These are phyloP conservation scores for Trichosporon ovoides DNA, from an alignment of 1,284 basidiomycete genomes.

Conservation along the genomic window DNA sequence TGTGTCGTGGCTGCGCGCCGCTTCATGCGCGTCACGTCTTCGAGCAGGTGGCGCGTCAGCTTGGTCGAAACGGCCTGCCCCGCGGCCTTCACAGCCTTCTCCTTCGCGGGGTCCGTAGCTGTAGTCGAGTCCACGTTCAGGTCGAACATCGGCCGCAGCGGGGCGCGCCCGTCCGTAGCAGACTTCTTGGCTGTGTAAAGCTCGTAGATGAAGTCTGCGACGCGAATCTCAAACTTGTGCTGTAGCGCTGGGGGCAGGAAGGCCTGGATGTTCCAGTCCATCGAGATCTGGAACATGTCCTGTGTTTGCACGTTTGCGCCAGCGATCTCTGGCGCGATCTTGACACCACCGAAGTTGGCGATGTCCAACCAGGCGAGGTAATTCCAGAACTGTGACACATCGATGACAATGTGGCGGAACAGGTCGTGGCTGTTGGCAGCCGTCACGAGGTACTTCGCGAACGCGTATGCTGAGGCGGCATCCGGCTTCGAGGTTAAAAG, in stretches of 20 bases:
- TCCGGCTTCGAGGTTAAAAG: conserved; percentile 89
- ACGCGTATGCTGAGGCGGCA: conserved; percentile 89
- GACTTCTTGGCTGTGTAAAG: conserved; percentile 72
- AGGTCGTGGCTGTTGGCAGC: conserved; percentile 92
- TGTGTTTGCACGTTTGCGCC: conserved; percentile 27
- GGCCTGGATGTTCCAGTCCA: conserved; percentile 90
- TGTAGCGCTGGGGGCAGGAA: conserved; percentile 86
- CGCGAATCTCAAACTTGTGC: conserved; percentile 64
- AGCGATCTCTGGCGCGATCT: conserved; percentile 60
- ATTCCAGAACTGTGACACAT: conserved; percentile 88
- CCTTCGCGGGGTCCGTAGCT: conserved; percentile 61
- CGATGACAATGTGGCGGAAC: conserved; percentile 87
- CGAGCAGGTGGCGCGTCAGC: conserved; percentile 76
- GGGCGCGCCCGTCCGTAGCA: conserved; percentile 57
- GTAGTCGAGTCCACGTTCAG: conserved; percentile 44
- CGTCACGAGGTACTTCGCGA: conserved; percentile 87
- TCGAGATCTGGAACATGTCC: conserved; percentile 57
- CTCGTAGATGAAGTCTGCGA: conserved; percentile 82
- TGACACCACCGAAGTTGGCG: conserved; percentile 86
- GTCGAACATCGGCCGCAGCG: conserved; percentile 69
- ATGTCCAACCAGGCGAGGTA: conserved; percentile 93
- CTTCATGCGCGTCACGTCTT: conserved; percentile 63
- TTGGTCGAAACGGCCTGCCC: conserved; percentile 71
- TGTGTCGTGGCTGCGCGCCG: conserved; percentile 60
- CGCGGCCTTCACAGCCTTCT: conserved; percentile 63